Base-by-base conservation (phyloP, 2,329 filamentous ascomycete species). In the Neonectria punicea region DNA sequence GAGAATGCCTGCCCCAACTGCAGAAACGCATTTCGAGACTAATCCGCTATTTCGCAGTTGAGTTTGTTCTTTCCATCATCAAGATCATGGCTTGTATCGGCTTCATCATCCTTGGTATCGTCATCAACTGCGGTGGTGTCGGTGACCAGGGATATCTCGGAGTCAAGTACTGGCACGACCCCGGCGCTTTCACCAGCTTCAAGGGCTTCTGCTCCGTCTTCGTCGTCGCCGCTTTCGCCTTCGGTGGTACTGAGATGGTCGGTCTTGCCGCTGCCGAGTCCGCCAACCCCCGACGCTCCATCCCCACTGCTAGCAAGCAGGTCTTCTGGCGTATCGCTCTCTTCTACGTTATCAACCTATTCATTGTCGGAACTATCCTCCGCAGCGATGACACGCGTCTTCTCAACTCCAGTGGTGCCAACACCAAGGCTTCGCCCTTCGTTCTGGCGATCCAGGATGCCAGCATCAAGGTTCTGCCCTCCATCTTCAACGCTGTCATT, bases 281-380 rank as follows among this genome's bases (percentile, higher is more conserved):
- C 2, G 88, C 86, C 28, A 92, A 93, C 74, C 92, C 92, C 4
- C 87, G 91, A 63, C 92, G 94, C 76, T 92, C 91, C 2, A 86
- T 98, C 1, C 94, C 94, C 0, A 93, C 89, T 2, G 94, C 94
- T 25, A 90, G 95, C 75, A 97, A 97, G 82, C 94, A 97, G 78
- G 93, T 97, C 20, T 97, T 97, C 79, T 98, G 94, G 94, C 91
- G 94, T 75, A 97, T 97, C 76, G 89, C 90, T 9, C 85, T 97
- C 65, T 98, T 98, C 83, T 98, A 97, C 81, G 85, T 98, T 57
- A 89, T 97, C 22, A 92, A 93, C 3, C 85, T 98, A 11, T 89
- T 89, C 20, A 83, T 98, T 5, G 89, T 98, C 63, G 93, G 95
- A 39, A 86, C 97, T 1, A 84, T 97, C 5, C 93, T 98, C 0